A percentile compares a stretch with the other conserved stretches of the same genome.
Evolutionary conservation across 345 rosid species (phyloP).

Genomic region (Populus tremula): DNA sequence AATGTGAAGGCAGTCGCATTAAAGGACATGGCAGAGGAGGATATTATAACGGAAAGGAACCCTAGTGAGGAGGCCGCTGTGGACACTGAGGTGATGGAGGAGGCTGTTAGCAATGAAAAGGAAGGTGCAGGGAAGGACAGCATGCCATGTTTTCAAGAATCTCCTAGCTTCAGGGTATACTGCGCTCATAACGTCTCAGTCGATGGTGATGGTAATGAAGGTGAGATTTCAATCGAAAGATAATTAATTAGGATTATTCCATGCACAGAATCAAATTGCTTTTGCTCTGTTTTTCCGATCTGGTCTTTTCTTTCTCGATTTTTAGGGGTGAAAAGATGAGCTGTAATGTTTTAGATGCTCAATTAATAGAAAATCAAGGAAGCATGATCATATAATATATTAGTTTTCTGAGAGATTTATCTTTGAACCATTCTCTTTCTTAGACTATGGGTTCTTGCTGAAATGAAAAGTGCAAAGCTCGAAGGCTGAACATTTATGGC

Average conservation of each 20-base stretch:
- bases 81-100: neutral
- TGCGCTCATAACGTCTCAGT: slow-evolving; percentile 13
- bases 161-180: slow-evolving; percentile 49
- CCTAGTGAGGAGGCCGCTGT: too few relatives aligned
- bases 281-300: neutral
- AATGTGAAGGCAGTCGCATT: neutral
- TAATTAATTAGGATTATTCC: neutral
- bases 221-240: neutral
- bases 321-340: neutral
- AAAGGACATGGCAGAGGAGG: neutral
- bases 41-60: too few relatives aligned
- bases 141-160: slow-evolving; percentile 22
- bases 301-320: too few relatives aligned
- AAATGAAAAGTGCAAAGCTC: neutral
- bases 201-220: neutral
- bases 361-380: neutral
- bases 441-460: neutral
- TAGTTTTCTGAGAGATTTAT: neutral
- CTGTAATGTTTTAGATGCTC: neutral
- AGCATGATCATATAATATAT: too few relatives aligned
- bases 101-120: neutral
- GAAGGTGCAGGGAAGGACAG: slow-evolving; percentile 10
- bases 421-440: neutral
- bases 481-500: neutral
- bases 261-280: neutral